Evolutionary conservation across 257 asterid genomes (phyloP), one percentile per base, ranked within the genome.

Genomic region (Pogostemon cablin): DNA sequence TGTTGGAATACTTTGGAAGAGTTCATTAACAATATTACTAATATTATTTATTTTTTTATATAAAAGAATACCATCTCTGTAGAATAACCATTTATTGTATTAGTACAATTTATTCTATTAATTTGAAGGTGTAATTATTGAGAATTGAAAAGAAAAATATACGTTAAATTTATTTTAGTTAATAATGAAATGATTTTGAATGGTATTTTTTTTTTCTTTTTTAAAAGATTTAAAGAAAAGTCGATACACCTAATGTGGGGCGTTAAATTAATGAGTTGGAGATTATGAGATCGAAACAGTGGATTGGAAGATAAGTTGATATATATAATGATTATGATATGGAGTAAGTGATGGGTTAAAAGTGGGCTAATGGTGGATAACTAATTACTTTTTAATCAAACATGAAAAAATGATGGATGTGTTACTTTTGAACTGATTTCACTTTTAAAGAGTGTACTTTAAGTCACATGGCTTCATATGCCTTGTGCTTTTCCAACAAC

Each of bases 371-470:
- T 9, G 41, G 38, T 15, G 72, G 32, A 25, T 72, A 68, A 68
- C 72, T 63, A 80, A 76, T 47, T 65, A 59, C 64, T 69, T 37
- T 3, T 25, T 8, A 50, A 77, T 12, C 53, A 69, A 70, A 77
- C 73, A 71, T 73, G 78, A 72, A 62, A 34, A 35, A 78, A 75
- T 81, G 82, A 75, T 81, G 82, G 77, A 71, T 74, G 68, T 62
- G n/a, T 58, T 55, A 71, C 76, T 77, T 74, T 70, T 40, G 17
- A 77, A 70, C 80, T 70, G 73, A 80, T 64, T 74, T 58, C 79
- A 65, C 72, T 74, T 54, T 39, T 4, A 72, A 53, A 48, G 78
- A 71, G 78, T 81, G 42, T 71, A 20, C 73, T 78, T 81, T 49
- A 81, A 78, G 83, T 58, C 85, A 78, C 81, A 78, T 77, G 74